Base-by-base conservation (phyloP, 148 eudicot genomes). In the Rhododendron griersonianum region DNA sequence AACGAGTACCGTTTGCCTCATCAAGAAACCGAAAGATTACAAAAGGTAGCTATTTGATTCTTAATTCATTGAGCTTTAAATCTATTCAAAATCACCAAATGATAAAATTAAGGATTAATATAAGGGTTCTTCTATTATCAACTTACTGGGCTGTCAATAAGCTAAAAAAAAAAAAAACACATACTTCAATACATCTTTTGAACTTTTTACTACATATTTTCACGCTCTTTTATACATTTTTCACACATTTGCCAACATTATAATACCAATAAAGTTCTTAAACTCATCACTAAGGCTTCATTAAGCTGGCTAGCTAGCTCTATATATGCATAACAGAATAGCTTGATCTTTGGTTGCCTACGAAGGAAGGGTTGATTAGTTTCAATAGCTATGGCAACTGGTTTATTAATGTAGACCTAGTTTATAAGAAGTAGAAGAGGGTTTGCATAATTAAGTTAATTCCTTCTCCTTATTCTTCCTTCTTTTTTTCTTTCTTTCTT, bases 1-100 rank as follows among this genome's bases (percentile, higher is more conserved):
- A 96, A 95, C 47, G 99, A 96, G 81, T 96, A 96, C 51, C 98
- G 99, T 14, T 88, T 95, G 81, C 99, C 99, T 0, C 98, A 96
- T 11, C 96, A 94, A 71, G 98, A 95, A 75, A 94, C 96, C 28
- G 94, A 95, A 82, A 95, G 96, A 23, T 92, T 92, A 45, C 98
- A 95, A 80, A 96, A 96, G 99, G 99, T 94, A 84, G 5, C 18
- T 21, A 21, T 1, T 48, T 2, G 83, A 16, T 28, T 6, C 74
- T 28, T n/a, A 14, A 1, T 35, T 35, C 25, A 21, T 35, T 25
- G 18, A 81, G 11, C 23, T 15, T 81, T 37, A 19, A 63, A 86
- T 77, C 78, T 81, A 57, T 82, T 85, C 16, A 21, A 59, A n/a
- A 37, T 0, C 14, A 37, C 30, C 75, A 25, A 39, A 61, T 18